phyloP scores from a whole-genome alignment of 2,329 filamentous ascomycete species.

The Ceratocystis cacaofunesta region DNA sequence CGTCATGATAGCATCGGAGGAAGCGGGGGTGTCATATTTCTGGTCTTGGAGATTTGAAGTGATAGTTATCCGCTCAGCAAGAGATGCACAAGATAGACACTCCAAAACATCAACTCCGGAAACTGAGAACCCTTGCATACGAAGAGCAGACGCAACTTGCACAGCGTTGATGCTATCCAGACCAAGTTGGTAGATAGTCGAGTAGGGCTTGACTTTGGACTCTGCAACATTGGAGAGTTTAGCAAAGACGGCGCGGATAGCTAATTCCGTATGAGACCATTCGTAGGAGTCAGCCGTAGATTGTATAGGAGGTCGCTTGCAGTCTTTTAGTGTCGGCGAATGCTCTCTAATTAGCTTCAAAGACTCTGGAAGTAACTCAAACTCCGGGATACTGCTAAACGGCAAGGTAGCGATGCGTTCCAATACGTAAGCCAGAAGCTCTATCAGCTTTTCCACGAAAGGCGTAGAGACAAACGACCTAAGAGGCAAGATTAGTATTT shows the following conservation, averaged over 20 bases:
- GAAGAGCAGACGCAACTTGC: slow-evolving; percentile 57
- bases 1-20: not conserved
- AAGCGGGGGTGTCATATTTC: not conserved
- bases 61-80: not conserved
- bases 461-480: not conserved
- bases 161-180: slow-evolving; percentile 80
- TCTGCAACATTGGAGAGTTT: slow-evolving; percentile 39
- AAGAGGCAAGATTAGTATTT: not conserved
- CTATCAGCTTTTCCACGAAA: not conserved
- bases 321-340: not conserved
- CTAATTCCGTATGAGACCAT: slow-evolving; percentile 38
- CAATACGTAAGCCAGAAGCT: not conserved
- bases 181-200: slow-evolving; percentile 75
- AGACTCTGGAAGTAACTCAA: not conserved
- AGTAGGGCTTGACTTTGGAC: slow-evolving; percentile 39
- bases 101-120: slow-evolving; percentile 59
- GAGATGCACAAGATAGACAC: slow-evolving; percentile 21
- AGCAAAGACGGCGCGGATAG: slow-evolving; percentile 42
- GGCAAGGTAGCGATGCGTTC: not conserved
- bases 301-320: not conserved
- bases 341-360: not conserved
- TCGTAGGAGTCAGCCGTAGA: not conserved
- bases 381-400: not conserved
- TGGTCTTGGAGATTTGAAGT: not conserved
- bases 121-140: slow-evolving; percentile 41